Conservation (phyloP, 208 protist genomes). For the Wallacemonas sp. region DNA sequence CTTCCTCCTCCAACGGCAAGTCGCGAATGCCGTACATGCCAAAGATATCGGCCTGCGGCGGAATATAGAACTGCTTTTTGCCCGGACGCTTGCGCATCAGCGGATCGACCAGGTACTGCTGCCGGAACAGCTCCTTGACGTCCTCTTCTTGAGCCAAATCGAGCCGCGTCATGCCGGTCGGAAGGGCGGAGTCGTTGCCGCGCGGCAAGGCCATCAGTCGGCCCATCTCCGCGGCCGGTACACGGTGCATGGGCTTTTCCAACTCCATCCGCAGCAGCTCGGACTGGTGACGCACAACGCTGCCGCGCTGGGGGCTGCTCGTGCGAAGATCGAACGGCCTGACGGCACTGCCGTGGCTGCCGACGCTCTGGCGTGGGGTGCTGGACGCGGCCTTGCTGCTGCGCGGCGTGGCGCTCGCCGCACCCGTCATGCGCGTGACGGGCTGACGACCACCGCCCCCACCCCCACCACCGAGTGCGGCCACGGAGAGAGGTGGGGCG, state of each 20-base stretch:
- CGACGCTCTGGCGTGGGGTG: neutral
- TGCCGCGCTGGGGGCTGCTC: slow-evolving; percentile 12
- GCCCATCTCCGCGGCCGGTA: slow-evolving; percentile 27
- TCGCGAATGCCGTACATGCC: slow-evolving; percentile 42
- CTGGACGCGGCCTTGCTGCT: neutral
- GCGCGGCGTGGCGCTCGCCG: neutral
- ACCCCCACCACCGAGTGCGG: neutral
- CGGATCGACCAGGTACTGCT: slow-evolving; percentile 61
- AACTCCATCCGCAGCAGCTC: slow-evolving; percentile 16
- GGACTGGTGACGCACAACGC: slow-evolving; percentile 9
- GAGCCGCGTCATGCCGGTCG: slow-evolving; percentile 28
- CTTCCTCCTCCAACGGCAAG: slow-evolving; percentile 7
- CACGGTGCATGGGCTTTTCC: slow-evolving; percentile 18
- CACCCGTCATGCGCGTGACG: too few species aligned
- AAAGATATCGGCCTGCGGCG: slow-evolving; percentile 45
- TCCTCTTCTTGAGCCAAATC: slow-evolving; percentile 66
- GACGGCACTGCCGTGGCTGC: neutral
- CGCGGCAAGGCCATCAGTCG: slow-evolving; percentile 17
- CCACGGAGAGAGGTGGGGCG: neutral
- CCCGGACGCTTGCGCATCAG: slow-evolving; percentile 36
- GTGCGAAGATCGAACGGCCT: slow-evolving; percentile 7
- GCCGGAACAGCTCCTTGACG: slow-evolving; percentile 57
- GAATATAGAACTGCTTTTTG: slow-evolving; percentile 45
- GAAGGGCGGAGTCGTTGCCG: neutral
- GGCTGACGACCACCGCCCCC: too few species aligned